Evolutionary conservation across 1,284 basidiomycete genomes (phyloP).

Genomic region (Marasmius sp.): DNA sequence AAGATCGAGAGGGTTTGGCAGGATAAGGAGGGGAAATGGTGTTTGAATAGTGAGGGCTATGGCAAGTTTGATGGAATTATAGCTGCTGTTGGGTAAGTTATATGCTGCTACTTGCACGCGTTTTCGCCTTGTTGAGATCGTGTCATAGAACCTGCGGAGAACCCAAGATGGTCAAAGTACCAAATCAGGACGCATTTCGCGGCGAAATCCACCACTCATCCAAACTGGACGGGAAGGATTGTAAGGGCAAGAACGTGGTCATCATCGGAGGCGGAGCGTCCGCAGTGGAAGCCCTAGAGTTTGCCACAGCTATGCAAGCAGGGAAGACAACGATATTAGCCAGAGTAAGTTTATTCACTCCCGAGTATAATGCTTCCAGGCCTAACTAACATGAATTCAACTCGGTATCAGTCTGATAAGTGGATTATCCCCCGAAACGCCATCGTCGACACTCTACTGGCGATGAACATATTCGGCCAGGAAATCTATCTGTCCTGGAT

Average conservation of each 20-base stretch:
- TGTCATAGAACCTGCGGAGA: constrained; percentile 13
- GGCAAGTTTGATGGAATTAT: constrained; percentile 59
- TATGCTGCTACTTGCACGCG: constrained; percentile 52
- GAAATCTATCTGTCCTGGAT: constrained; percentile 39
- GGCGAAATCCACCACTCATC: constrained; percentile 52
- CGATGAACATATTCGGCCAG: constrained; percentile 58
- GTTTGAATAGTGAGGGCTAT: constrained; percentile 48
- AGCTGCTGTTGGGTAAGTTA: constrained; percentile 53
- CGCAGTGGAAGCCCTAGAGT: constrained; percentile 64
- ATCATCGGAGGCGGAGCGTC: constrained; percentile 61
- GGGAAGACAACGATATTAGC: constrained; percentile 39
- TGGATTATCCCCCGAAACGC: constrained; percentile 61
- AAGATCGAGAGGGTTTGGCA: constrained; percentile 56
- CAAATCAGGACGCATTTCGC: constrained; percentile 21
- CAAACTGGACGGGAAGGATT: constrained; percentile 42
- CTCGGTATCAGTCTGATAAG: constrained; percentile 27
- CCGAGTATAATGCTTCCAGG: neutral
- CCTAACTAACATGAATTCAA: neutral
- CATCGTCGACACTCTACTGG: constrained; percentile 51
- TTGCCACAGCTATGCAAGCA: constrained; percentile 45
- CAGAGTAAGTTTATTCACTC: constrained; percentile 40
- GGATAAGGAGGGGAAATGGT: constrained; percentile 50
- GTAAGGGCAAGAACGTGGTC: constrained; percentile 47
- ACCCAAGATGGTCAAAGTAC: constrained; percentile 9
- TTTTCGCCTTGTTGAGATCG: constrained; percentile 46